These are phyloP conservation scores for Mikania micrantha DNA, from an alignment of 129 eudicot genomes.

Conservation along the genomic window DNA sequence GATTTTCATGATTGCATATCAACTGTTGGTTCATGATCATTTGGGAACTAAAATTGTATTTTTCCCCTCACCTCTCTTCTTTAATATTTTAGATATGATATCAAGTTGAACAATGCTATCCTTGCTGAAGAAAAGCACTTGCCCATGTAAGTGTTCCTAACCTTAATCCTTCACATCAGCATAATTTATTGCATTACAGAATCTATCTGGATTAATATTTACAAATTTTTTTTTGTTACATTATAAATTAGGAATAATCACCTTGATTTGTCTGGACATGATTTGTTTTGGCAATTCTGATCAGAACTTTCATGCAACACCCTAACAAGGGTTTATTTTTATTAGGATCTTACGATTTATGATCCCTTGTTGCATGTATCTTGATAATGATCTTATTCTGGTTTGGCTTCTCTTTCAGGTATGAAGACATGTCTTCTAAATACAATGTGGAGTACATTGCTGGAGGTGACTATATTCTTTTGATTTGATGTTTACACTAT, in stretches of 20 bases:
- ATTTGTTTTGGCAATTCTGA: not conserved
- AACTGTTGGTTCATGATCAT: not conserved
- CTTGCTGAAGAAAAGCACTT: constrained; percentile 95
- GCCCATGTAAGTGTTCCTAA: constrained; percentile 59
- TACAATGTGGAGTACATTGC: constrained; percentile 85
- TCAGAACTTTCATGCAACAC: not conserved
- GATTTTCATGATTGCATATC: not conserved
- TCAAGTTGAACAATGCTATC: constrained; percentile 77
- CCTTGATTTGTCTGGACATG: not conserved
- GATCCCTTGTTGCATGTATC: not conserved
- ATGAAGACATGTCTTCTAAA: constrained; percentile 72
- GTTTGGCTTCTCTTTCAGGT: constrained; percentile 39
- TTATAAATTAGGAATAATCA: not conserved
- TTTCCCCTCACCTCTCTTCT: not conserved
- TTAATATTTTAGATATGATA: constrained; percentile 45
- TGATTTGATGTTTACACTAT: not conserved
- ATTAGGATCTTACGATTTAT: not conserved
- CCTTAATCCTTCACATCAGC: not conserved
- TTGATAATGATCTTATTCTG: not conserved
- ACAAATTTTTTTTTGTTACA: not conserved
- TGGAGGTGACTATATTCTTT: constrained; percentile 51
- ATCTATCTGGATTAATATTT: not conserved
- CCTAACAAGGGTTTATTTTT: not conserved
- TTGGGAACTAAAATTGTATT: not conserved
- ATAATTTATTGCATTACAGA: not conserved